phyloP scores from a whole-genome alignment of 352 stramenopile species.

The Globisporangium okanoganense region DNA sequence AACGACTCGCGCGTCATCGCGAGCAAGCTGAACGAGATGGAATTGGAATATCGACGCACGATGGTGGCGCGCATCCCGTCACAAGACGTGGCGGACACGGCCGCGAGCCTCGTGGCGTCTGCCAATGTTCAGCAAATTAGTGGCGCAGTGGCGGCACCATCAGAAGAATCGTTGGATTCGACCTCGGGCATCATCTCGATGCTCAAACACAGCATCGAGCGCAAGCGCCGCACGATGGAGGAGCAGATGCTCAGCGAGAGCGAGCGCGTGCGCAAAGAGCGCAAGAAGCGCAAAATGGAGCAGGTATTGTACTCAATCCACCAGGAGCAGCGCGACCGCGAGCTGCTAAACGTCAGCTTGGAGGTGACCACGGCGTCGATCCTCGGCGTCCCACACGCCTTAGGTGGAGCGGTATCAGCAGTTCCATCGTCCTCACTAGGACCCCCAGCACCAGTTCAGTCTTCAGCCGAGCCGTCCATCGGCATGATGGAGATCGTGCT shows the following conservation, averaged over 20 bases:
- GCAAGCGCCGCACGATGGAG: slow-evolving; percentile 41
- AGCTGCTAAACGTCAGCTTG: slow-evolving; percentile 7
- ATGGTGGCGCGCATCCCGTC: slow-evolving; percentile 11
- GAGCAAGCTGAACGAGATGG: slow-evolving; percentile 32
- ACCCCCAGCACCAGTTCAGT: neutral
- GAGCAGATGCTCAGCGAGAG: slow-evolving; percentile 51
- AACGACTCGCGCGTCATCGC: slow-evolving; percentile 19
- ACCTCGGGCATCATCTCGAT: slow-evolving; percentile 44
- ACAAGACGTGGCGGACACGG: neutral
- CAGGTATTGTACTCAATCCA: slow-evolving; percentile 47
- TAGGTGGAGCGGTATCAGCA: neutral
- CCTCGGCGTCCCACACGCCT: neutral
- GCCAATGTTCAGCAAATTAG: neutral
- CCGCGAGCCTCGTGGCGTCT: neutral
- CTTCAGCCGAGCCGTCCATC: slow-evolving; percentile 10
- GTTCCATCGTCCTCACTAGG: neutral
- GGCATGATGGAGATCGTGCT: slow-evolving; percentile 47
- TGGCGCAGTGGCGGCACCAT: neutral
- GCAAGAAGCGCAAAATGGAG: slow-evolving; percentile 64
- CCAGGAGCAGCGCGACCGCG: slow-evolving; percentile 37
- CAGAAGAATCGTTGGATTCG: slow-evolving; percentile 7
- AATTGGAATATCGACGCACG: slow-evolving; percentile 37
- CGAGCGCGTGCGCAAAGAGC: slow-evolving; percentile 47
- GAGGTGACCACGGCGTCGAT: neutral
- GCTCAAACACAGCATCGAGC: slow-evolving; percentile 51